Base-by-base conservation (phyloP, 495 filamentous ascomycete species). In the Aspergillus wentii region DNA sequence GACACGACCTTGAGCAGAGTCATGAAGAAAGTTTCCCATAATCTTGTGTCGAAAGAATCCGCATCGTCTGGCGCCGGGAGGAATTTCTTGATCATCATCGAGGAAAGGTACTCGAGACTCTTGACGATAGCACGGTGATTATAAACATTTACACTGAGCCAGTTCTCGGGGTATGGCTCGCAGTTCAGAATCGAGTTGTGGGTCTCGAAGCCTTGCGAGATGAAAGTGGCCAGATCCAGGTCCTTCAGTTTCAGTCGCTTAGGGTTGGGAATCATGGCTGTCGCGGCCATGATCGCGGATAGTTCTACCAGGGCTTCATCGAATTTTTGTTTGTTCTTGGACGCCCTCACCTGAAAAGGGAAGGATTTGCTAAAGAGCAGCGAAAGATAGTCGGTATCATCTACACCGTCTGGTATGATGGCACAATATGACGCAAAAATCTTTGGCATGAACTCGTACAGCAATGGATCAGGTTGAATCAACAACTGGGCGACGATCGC, bases 61-160 rank as follows among this genome's bases (percentile, higher is more conserved):
- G 92, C 94, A 49, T 97, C 88, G 44, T 95, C 94, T 1, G 88
- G 87, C 38, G 86, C 69, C 0, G 94, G 91, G 1, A 96, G 68
- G 43, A 88, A 87, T 0, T 75, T 80, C 11, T 86, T 78, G 25
- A 88, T 72, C 35, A 99, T 66, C 11, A 94, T 78, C 27, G 79
- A 69, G 9, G 82, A 82, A 15, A 96, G 64, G 41, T 86, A 83
- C 57, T 96, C 87, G n/a, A 99, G 72, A 9, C 82, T 84, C 41
- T 83, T 83, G 66, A 97, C 82, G 3, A 87, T 83, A 1, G 88
- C 89, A 55, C 86, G 89, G 57, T 97, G 92, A 52, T 99, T 88
- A 59, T 88, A 95, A 27, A 96, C 87, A 58, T 94, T 87, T 25
- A 94, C 76, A 56, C 88, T 95, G 25, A 99, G 73, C 94, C 92